A percentile compares a stretch with the other conserved stretches of the same genome.
These are phyloP conservation scores for Aspergillus viridinutans DNA, from an alignment of 2,329 filamentous ascomycete species.

Conservation along the genomic window DNA sequence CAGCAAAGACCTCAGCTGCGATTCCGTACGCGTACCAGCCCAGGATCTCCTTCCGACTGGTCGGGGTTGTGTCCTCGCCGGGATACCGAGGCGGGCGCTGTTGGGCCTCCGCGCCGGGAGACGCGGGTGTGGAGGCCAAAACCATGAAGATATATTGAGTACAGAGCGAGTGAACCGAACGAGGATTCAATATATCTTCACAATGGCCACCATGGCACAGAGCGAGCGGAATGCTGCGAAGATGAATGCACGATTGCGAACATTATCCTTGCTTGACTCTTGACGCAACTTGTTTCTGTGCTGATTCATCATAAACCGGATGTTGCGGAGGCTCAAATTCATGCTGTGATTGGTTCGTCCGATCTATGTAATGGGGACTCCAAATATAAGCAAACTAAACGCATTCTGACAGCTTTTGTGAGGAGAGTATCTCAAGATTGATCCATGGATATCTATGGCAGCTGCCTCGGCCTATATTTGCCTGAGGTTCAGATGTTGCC, in stretches of 20 bases:
- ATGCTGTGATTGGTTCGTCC: background rate
- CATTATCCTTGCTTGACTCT: background rate
- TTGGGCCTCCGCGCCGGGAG: constrained; percentile 16
- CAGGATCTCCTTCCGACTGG: constrained; percentile 72
- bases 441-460: background rate
- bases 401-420: background rate
- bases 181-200: background rate
- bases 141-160: background rate
- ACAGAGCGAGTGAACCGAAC: background rate
- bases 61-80: constrained; percentile 80
- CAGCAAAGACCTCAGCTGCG: constrained; percentile 91
- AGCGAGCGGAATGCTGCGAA: constrained; percentile 1
- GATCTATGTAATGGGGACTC: background rate
- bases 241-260: background rate
- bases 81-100: constrained; percentile 55
- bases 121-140: constrained; percentile 13
- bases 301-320: constrained; percentile 9
- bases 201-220: constrained; percentile 10
- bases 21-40: constrained; percentile 94
- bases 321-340: constrained; percentile 10
- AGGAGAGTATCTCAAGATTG: background rate
- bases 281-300: background rate
- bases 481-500: too few species aligned
- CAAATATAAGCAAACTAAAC: background rate
- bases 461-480: too few species aligned